Evolutionary conservation across 192 early-diverging fungal genomes (phyloP).

Genomic region (Pilobolus umbonatus): DNA sequence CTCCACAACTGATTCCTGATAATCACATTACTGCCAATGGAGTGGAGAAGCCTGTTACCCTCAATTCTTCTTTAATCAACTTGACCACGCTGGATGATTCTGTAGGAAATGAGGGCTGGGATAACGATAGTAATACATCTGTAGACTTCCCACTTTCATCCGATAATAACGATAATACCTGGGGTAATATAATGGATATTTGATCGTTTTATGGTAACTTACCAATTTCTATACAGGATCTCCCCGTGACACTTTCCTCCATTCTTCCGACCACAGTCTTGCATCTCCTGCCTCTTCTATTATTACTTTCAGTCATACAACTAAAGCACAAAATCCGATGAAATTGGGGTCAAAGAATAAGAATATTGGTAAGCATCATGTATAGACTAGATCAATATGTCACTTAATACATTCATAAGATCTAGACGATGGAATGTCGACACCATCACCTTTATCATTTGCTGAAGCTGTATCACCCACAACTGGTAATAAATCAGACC

Average conservation of each 20-base stretch:
- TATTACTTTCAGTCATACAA: not conserved
- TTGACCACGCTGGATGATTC: not conserved
- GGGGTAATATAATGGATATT: slow-evolving; percentile 28
- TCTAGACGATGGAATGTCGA: not conserved
- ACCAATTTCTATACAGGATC: not conserved
- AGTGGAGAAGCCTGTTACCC: not conserved
- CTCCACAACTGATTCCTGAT: not conserved
- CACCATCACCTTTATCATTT: not conserved
- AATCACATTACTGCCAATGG: slow-evolving; percentile 17
- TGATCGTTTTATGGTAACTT: not conserved
- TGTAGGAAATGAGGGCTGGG: slow-evolving; percentile 15
- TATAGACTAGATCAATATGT: too few species aligned
- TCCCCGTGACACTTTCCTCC: not conserved
- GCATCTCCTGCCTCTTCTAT: slow-evolving; percentile 19
- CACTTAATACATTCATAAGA: not conserved
- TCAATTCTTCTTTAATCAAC: not conserved
- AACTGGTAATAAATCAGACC: slow-evolving; percentile 39
- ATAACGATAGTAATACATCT: slow-evolving; percentile 13
- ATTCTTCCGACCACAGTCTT: not conserved
- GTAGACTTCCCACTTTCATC: slow-evolving; percentile 25
- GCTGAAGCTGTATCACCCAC: not conserved
- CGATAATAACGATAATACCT: slow-evolving; percentile 15
- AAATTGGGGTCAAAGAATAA: slow-evolving; percentile 20
- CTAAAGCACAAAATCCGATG: slow-evolving; percentile 14
- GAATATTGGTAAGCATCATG: not conserved